A percentile compares a stretch with the other conserved stretches of the same genome.
Conservation (phyloP, 2,329 filamentous ascomycete species). For the Raffaelea albimanens region DNA sequence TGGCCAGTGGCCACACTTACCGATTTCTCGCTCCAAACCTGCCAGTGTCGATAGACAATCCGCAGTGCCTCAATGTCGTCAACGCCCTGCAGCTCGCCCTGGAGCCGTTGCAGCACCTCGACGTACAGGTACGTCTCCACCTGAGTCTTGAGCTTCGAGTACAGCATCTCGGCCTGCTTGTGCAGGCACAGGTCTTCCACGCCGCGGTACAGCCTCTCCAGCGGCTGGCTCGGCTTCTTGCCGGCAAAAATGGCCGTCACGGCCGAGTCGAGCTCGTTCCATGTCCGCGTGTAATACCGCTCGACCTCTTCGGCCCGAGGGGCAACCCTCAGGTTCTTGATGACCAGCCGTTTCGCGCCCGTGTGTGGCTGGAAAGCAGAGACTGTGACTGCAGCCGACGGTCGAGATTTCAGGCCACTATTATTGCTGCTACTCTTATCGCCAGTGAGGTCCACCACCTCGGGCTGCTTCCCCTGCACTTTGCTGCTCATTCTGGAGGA, state of each 20-base stretch:
- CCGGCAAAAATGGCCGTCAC: constrained; percentile 64
- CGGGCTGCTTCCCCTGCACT: constrained; percentile 25
- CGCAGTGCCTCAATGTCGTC: constrained; percentile 57
- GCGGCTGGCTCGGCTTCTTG: constrained; percentile 54
- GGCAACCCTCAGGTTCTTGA: constrained; percentile 73
- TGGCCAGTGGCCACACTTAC: no score
- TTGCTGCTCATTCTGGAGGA: constrained; percentile 19
- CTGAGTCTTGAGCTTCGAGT: constrained; percentile 52
- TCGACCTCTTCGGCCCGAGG: constrained; percentile 52
- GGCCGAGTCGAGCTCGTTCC: constrained; percentile 64
- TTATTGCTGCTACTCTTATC: no score
- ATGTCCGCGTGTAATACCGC: constrained; percentile 68
- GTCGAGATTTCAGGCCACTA: background rate
- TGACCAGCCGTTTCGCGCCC: constrained; percentile 77
- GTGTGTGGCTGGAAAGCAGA: constrained; percentile 58
- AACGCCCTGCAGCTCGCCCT: constrained; percentile 31
- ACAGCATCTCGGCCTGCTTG: constrained; percentile 60
- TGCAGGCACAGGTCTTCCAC: constrained; percentile 87
- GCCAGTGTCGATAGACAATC: constrained; percentile 53
- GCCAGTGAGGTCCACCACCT: constrained; percentile 35
- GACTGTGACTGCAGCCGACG: constrained; percentile 3
- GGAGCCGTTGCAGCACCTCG: constrained; percentile 46
- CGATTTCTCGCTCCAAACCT: constrained; percentile 67
- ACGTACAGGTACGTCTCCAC: constrained; percentile 60
- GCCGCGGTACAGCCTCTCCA: constrained; percentile 81